Percentiles rank a stretch among this genome's conserved stretches.
Conservation (phyloP, 2,329 filamentous ascomycete genomes). For the Aspergillus floridensis region DNA sequence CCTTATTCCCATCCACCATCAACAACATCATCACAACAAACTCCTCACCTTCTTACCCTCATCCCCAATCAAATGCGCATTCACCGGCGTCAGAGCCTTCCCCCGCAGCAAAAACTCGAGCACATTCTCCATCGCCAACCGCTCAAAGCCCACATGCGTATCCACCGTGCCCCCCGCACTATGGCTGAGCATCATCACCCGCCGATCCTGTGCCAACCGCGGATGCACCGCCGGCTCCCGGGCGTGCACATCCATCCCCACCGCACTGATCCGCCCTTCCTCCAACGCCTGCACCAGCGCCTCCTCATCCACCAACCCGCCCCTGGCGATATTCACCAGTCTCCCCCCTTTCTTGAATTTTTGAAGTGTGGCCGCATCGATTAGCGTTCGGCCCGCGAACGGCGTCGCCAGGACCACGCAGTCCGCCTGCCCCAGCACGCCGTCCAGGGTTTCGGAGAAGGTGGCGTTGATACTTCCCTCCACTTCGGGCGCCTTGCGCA, state of each 20-base stretch:
- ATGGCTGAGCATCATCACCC: conserved; percentile 49
- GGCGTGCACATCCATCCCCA: conserved; percentile 56
- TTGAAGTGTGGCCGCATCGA: conserved; percentile 43
- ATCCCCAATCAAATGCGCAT: conserved; percentile 52
- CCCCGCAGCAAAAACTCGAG: conserved; percentile 26
- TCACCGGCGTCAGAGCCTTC: conserved; percentile 54
- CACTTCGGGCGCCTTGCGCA: conserved; percentile 36
- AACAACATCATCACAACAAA: conserved; percentile 8
- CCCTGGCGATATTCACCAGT: conserved; percentile 54
- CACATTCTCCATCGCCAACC: conserved; percentile 49
- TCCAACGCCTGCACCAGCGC: conserved; percentile 50
- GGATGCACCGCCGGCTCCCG: conserved; percentile 53
- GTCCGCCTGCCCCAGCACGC: conserved; percentile 44
- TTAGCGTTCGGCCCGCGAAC: conserved; percentile 37
- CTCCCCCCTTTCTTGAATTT: conserved; percentile 17
- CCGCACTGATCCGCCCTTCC: conserved; percentile 46
- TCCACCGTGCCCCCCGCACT: conserved; percentile 51
- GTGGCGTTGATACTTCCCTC: conserved; percentile 42
- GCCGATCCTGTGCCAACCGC: conserved; percentile 39
- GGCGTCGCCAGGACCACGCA: conserved; percentile 52
- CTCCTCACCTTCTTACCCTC: conserved; percentile 4
- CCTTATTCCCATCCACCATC: too few relatives aligned
- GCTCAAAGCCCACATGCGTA: conserved; percentile 51
- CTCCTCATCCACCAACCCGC: conserved; percentile 50
- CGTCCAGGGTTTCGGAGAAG: conserved; percentile 45